Evolutionary conservation across 495 filamentous ascomycete genomes (phyloP).

Genomic region (Daldinia concentrica): DNA sequence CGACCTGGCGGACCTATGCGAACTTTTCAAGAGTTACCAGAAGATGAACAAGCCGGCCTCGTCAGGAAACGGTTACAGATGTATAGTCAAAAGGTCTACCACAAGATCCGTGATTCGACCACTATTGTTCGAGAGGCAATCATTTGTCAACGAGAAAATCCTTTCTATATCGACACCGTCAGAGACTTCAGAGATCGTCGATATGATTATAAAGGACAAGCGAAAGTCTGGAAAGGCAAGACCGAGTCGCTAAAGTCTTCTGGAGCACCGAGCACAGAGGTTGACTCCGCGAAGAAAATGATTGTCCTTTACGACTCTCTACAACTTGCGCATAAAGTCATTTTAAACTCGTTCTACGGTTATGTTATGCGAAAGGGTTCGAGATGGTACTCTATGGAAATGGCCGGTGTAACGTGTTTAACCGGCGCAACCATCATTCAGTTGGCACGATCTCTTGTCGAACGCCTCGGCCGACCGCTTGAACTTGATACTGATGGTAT

Average conservation of each 20-base stretch:
- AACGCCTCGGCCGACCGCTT: slow-evolving; percentile 89
- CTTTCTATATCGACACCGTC: slow-evolving; percentile 98
- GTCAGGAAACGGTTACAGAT: slow-evolving; percentile 89
- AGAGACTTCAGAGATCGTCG: slow-evolving; percentile 93
- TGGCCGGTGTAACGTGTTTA: slow-evolving; percentile 98
- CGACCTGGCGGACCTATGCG: slow-evolving; percentile 73
- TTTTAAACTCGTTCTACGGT: slow-evolving; percentile 98
- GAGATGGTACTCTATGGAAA: slow-evolving; percentile 99
- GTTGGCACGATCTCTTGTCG: slow-evolving; percentile 92
- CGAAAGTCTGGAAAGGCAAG: slow-evolving; percentile 98
- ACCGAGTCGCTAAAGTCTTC: slow-evolving; percentile 83
- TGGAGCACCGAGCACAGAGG: slow-evolving; percentile 77
- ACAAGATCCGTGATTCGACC: slow-evolving; percentile 96
- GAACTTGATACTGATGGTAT: slow-evolving; percentile 99
- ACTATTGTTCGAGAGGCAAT: slow-evolving; percentile 96
- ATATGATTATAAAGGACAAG: slow-evolving; percentile 97
- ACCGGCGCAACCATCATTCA: slow-evolving; percentile 98
- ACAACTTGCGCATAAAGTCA: slow-evolving; percentile 98
- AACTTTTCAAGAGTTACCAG: slow-evolving; percentile 80
- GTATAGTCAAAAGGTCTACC: slow-evolving; percentile 98
- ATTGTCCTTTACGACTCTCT: slow-evolving; percentile 94
- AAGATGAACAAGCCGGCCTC: slow-evolving; percentile 83
- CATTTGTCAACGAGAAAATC: slow-evolving; percentile 98
- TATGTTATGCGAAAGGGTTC: slow-evolving; percentile 99
- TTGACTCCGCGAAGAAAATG: slow-evolving; percentile 99